Conservation (phyloP, 23 red algal species). For the Gracilaria domingensis region DNA sequence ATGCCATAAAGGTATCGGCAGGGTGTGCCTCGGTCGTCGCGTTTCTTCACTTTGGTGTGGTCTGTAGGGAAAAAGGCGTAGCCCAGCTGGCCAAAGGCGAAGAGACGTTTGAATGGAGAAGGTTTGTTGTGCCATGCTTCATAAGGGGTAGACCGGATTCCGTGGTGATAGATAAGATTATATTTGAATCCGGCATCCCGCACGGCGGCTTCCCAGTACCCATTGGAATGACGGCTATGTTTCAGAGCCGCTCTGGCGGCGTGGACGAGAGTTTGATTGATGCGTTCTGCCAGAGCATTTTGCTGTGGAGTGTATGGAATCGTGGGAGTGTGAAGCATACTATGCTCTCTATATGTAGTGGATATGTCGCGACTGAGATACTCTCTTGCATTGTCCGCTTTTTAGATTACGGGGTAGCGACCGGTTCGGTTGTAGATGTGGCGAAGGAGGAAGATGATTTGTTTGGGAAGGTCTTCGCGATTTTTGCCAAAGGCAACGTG, state of each 20-base stretch:
- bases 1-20: no score
- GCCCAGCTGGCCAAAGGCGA: neutral
- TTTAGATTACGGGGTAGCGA: neutral
- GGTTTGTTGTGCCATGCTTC: neutral
- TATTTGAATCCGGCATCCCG: constrained; percentile 34
- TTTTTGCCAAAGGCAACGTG: constrained; percentile 3
- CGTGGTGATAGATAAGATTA: constrained; percentile 12
- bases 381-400: constrained; percentile 11
- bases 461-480: neutral
- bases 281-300: constrained; percentile 21
- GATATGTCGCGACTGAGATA: neutral
- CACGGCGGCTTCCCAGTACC: constrained; percentile 39
- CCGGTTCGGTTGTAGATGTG: neutral
- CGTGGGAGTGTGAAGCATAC: neutral
- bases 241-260: neutral
- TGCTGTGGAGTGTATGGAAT: neutral
- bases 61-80: no score
- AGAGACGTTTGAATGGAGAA: neutral
- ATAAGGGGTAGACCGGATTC: neutral
- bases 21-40: no score
- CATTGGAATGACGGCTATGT: neutral
- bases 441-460: neutral
- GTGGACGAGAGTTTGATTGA: constrained; percentile 7
- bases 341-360: neutral
- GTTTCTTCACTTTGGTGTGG: no score